Base-by-base conservation (phyloP, 1,284 basidiomycete species). In the Moesziomyces aphidis region DNA sequence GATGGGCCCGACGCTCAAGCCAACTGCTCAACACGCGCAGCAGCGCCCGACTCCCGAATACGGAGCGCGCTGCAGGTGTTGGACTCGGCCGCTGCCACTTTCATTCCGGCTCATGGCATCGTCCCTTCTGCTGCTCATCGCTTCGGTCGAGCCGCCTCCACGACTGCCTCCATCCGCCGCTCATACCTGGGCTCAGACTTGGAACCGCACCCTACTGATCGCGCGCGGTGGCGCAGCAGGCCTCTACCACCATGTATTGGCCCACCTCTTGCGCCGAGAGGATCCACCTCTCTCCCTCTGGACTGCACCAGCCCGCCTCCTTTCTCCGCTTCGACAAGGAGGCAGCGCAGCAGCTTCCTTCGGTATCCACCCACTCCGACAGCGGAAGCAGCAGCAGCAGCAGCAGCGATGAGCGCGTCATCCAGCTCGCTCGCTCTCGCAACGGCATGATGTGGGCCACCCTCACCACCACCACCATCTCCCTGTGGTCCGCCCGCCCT, bases 211-310 rank as follows among this genome's bases (percentile, higher is more conserved):
- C 31, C 31, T 5, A 34, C 31, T 34, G 31, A 34, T 4, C 9
- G 10, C 31, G 31, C 10, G 31, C 31, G 10, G 31, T 5, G 31
- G 31, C 31, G 31, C 31, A 9, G 31, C 9, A 34, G 31, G 31
- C 31, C 31, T 34, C 31, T 23, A 26, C 19, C 49, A 52, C 17
- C 56, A 83, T 83, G 82, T 83, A 83, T 49, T 83, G 82, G 82
- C 82, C 82, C 21, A 79, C 73, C 9, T 73, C 75, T 31, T 77
- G 73, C 48, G 80, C 81, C 47, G 68, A 77, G 54, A 64, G 81
- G 50, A 66, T 81, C 22, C 72, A 76, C 49, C 69, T 78, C 44
- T 74, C 77, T 8, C 73, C 79, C 10, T 74, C 76, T 13, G 80
- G 78, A 44, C 65, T 75, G n/a, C 47, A 69, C 21, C 57, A 39